Base-by-base conservation (phyloP, 257 asterid species). In the Nicotiana paniculata region DNA sequence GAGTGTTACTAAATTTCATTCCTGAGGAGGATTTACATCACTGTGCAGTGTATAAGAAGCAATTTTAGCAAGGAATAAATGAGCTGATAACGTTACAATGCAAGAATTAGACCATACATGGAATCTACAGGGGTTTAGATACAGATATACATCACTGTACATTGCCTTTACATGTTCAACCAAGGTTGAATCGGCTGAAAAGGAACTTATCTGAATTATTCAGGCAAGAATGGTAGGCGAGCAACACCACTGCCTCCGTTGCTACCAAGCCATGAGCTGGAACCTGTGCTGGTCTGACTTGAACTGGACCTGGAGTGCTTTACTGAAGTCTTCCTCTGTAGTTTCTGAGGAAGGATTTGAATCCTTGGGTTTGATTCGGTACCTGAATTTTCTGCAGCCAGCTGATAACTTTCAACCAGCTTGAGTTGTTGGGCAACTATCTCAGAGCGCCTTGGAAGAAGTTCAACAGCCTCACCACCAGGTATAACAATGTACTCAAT, bases 401-500 rank as follows among this genome's bases (percentile, higher is more conserved):
- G 82, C 86, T 94, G 97, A 82, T 96, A 96, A 80, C 99, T 94
- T 87, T 90, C 84, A 35, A 96, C 99, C 54, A 96, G 91, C 92
- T 94, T 93, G 10, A 96, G 92, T 81, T 96, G 99, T 81, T 91
- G 91, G 79, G 97, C 98, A 33, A 93, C 97, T 69, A 94, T 94
- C 55, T 94, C 98, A 3, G 98, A 91, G n/a, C 97, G 86, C 88
- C 99, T 94, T 1, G 99, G 99, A 4, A 96, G 95, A 86, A 96
- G 97, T 82, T 96, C 99, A 4, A 96, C 99, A 1, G 99, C 89
- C 87, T 96, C 99, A 13, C 96, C 93, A 13, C 99, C 99, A 0
- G 99, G 99, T 82, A 96, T 96, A 83, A 96, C 99, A 0, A 94
- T 96, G 88, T 96, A 96, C 89, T 96, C 99, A 10, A 96, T 96